Evolutionary conservation across 768 basidiomycete species (phyloP).

Genomic region (Mycena epipterygia): DNA sequence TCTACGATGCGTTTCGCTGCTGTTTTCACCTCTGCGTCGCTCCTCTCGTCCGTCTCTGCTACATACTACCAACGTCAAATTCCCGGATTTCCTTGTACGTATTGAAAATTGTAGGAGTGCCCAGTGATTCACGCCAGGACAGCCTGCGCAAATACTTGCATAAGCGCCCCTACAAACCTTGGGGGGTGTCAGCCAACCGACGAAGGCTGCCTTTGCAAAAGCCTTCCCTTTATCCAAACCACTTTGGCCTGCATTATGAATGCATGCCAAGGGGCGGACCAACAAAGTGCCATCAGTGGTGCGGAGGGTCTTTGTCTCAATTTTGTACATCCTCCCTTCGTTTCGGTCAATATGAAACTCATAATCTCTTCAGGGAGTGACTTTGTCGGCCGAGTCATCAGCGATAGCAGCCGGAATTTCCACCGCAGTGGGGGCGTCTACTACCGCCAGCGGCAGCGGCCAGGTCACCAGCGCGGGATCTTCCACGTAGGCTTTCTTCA

Average conservation of each 20-base stretch:
- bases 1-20: slow-evolving; percentile 16
- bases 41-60: slow-evolving; percentile 17
- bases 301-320: slow-evolving; percentile 26
- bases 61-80: slow-evolving; percentile 16
- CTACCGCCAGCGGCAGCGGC: neutral
- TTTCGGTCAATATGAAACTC: slow-evolving; percentile 49
- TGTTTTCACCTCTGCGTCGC: slow-evolving; percentile 1
- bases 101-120: neutral
- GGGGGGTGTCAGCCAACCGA: slow-evolving; percentile 21
- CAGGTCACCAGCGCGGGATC: neutral
- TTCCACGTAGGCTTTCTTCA: slow-evolving; percentile 3
- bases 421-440: slow-evolving; percentile 9
- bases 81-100: slow-evolving; percentile 28
- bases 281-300: slow-evolving; percentile 17
- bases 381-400: slow-evolving; percentile 23
- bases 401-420: slow-evolving; percentile 21
- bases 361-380: slow-evolving; percentile 18
- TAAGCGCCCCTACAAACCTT: slow-evolving; percentile 25
- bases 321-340: slow-evolving; percentile 53
- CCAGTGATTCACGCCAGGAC: neutral
- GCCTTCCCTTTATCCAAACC: slow-evolving; percentile 19
- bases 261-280: slow-evolving; percentile 26
- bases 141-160: slow-evolving; percentile 28
- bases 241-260: slow-evolving; percentile 26
- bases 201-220: slow-evolving; percentile 22